These are phyloP conservation scores for Penicillium sp. DNA, from an alignment of 2,329 filamentous ascomycete species.

Conservation along the genomic window DNA sequence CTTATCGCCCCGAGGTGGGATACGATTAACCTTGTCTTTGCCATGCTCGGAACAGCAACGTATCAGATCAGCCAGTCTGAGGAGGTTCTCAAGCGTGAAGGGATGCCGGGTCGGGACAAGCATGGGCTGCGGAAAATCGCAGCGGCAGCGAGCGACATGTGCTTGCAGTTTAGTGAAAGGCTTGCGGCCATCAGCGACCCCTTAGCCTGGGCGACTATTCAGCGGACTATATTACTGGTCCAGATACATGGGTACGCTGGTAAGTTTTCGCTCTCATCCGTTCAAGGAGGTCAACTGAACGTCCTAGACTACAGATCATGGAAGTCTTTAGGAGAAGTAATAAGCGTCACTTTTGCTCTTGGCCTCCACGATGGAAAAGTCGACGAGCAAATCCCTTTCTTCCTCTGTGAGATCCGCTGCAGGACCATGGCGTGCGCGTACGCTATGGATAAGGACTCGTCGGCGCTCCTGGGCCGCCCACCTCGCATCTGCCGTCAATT, in stretches of 20 bases:
- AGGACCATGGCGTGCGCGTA: constrained; percentile 47
- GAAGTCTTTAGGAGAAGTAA: constrained; percentile 50
- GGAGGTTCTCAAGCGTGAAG: constrained; percentile 11
- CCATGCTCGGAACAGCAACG: constrained; percentile 18
- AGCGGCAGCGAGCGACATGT: constrained; percentile 23
- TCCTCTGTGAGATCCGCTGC: constrained; percentile 43
- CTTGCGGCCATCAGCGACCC: constrained; percentile 25
- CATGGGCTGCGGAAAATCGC: constrained; percentile 20
- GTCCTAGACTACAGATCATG: constrained; percentile 48
- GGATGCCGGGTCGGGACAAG: constrained; percentile 12
- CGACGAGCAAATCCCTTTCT: constrained; percentile 32
- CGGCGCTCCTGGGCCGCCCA: constrained; percentile 53
- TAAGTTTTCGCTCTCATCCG: not conserved
- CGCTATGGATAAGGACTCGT: constrained; percentile 51
- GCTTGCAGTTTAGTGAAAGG: constrained; percentile 25
- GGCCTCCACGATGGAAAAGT: constrained; percentile 47
- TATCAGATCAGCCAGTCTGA: constrained; percentile 22
- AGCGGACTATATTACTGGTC: constrained; percentile 20
- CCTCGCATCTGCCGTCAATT: constrained; percentile 47
- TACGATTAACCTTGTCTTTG: constrained; percentile 23
- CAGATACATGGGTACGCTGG: constrained; percentile 22
- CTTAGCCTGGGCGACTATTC: constrained; percentile 22
- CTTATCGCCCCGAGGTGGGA: constrained; percentile 25
- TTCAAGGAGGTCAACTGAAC: not conserved
- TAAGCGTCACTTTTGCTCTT: constrained; percentile 48